These are phyloP conservation scores for Aspergillus sclerotiicarbonarius DNA, from an alignment of 495 filamentous ascomycete species.

Conservation along the genomic window DNA sequence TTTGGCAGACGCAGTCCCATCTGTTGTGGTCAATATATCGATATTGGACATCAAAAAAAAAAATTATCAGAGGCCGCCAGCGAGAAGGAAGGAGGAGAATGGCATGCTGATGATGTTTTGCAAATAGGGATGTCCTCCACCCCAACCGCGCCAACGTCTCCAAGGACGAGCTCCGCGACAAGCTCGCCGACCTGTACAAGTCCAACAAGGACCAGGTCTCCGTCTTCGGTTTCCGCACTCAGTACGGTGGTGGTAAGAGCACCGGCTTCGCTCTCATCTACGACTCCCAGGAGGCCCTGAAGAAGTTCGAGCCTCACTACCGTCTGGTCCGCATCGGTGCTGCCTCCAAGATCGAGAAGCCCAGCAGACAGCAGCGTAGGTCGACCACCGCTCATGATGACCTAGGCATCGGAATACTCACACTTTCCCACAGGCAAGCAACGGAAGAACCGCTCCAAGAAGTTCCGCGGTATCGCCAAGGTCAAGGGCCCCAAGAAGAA, in stretches of 20 bases:
- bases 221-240: conserved; percentile 97
- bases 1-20: not conserved
- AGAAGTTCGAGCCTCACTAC: conserved; percentile 99
- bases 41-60: too few relatives aligned
- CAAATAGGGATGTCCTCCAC: conserved; percentile 92
- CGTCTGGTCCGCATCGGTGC: conserved; percentile 88
- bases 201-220: conserved; percentile 91
- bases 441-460: conserved; percentile 99
- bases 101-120: conserved; percentile 25
- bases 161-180: conserved; percentile 95
- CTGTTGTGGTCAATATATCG: too few relatives aligned
- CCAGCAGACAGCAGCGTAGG: conserved; percentile 98
- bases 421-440: conserved; percentile 79
- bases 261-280: conserved; percentile 99
- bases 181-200: conserved; percentile 96
- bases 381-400: conserved; percentile 27
- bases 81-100: conserved; percentile 18
- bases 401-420: conserved; percentile 8
- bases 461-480: conserved; percentile 91
- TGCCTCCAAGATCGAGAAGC: conserved; percentile 90
- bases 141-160: conserved; percentile 96
- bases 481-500: conserved; percentile 80
- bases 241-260: conserved; percentile 99
- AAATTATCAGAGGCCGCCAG: conserved; percentile 4
- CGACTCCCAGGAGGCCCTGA: conserved; percentile 93